Evolutionary conservation across 768 basidiomycete species (phyloP).

Genomic region (Cubamyces lactineus): DNA sequence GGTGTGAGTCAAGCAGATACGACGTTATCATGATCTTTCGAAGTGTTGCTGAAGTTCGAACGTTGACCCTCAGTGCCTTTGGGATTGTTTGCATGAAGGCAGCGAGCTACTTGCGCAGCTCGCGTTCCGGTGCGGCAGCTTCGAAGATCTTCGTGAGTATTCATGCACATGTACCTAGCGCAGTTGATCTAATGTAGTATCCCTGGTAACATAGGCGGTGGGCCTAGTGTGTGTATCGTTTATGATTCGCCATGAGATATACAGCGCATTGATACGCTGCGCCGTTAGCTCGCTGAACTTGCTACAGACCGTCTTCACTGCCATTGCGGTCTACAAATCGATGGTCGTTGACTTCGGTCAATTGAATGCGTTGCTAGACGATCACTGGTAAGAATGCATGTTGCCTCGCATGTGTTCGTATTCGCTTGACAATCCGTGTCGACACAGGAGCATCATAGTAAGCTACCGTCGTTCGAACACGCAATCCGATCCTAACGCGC

Average conservation of each 20-base stretch:
- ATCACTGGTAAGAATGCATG: constrained; percentile 8
- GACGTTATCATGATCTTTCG: neutral
- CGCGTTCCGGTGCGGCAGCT: neutral
- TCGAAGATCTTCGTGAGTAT: neutral
- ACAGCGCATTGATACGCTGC: neutral
- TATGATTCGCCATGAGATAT: neutral
- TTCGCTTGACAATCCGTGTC: no score
- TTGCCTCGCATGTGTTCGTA: neutral
- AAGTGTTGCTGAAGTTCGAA: neutral
- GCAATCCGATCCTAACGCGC: neutral
- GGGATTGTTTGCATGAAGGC: constrained; percentile 11
- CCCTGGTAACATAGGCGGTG: neutral
- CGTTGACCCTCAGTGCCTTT: neutral
- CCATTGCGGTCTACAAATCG: constrained; percentile 1
- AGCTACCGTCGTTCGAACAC: neutral
- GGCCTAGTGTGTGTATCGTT: constrained; percentile 5
- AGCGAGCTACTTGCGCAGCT: neutral
- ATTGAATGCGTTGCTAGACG: neutral
- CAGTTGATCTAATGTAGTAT: neutral
- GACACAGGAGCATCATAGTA: constrained; percentile 15
- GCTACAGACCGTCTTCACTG: constrained; percentile 7
- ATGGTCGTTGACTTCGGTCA: constrained; percentile 1
- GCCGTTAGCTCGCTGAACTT: neutral
- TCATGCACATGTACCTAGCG: neutral
- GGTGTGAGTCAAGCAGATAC: constrained; percentile 4